phyloP scores from a whole-genome alignment of 2,329 filamentous ascomycete species.

The Stromatinia cepivora region DNA sequence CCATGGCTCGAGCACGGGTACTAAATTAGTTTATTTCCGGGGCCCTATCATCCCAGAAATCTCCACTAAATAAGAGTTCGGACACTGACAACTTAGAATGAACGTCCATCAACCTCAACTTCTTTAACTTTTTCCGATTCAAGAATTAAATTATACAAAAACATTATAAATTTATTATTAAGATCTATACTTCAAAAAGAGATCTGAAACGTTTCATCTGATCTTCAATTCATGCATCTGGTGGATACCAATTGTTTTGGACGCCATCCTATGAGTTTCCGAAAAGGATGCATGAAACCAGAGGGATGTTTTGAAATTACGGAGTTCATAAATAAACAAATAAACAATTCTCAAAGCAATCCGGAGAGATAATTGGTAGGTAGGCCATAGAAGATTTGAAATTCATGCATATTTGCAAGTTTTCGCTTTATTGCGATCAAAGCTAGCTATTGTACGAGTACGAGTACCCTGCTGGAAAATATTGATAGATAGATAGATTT shows the following conservation, averaged over 20 bases:
- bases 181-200: not conserved
- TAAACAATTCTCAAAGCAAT: not conserved
- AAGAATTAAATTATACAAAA: not conserved
- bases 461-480: not conserved
- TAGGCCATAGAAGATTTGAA: not conserved
- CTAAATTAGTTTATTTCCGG: not conserved
- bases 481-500: not conserved
- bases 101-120: not conserved
- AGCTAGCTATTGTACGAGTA: not conserved
- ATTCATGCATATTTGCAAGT: not conserved
- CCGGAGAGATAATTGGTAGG: not conserved
- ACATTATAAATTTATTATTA: not conserved
- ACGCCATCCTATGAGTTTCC: not conserved
- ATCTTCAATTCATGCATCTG: not conserved
- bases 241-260: not conserved
- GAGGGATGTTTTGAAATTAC: not conserved
- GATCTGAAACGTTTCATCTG: not conserved
- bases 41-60: not conserved
- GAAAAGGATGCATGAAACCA: not conserved
- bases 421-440: not conserved
- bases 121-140: not conserved
- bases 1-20: no score
- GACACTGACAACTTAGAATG: conserved; percentile 1
- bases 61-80: conserved; percentile 16
- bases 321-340: not conserved